phyloP scores from a whole-genome alignment of 2,329 filamentous ascomycete genomes.

The Verruconis gallopava region DNA sequence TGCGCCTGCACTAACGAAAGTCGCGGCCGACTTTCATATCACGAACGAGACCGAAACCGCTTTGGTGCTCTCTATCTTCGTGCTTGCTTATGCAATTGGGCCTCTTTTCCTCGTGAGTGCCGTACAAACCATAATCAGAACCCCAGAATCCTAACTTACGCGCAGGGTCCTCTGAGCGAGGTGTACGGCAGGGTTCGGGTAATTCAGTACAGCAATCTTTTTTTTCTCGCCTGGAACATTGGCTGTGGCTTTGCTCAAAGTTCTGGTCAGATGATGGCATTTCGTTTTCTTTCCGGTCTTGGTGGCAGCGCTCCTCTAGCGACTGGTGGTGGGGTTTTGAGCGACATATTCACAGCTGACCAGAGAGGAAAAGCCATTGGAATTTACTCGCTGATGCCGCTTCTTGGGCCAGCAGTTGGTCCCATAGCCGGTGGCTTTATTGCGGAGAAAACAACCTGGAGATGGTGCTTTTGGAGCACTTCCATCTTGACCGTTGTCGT shows the following conservation, averaged over 20 bases:
- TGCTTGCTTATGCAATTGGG: conserved; percentile 27
- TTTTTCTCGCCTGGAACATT: conserved; percentile 27
- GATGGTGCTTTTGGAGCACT: conserved; percentile 60
- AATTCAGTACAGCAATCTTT: conserved; percentile 25
- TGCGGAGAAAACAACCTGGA: conserved; percentile 50
- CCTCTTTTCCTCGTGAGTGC: conserved; percentile 25
- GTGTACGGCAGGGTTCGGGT: conserved; percentile 25
- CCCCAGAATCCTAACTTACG: neutral
- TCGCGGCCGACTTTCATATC: conserved; percentile 23
- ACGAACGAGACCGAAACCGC: conserved; percentile 20
- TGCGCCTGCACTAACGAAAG: conserved; percentile 21
- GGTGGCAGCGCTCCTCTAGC: conserved; percentile 26
- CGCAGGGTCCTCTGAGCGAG: neutral
- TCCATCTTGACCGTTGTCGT: conserved; percentile 50
- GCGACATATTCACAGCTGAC: conserved; percentile 47
- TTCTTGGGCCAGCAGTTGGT: conserved; percentile 53
- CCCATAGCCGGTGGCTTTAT: conserved; percentile 56
- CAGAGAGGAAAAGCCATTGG: conserved; percentile 50
- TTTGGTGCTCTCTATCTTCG: conserved; percentile 27
- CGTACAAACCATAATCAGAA: conserved; percentile 16
- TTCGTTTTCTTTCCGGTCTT: conserved; percentile 24
- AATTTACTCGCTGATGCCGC: conserved; percentile 49
- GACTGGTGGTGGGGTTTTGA: conserved; percentile 26
- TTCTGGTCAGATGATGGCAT: conserved; percentile 21
- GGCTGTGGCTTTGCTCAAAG: conserved; percentile 27